A percentile compares a stretch with the other conserved stretches of the same genome.
Conservation (phyloP, 768 basidiomycete genomes). For the Nidularia pulvinata region DNA sequence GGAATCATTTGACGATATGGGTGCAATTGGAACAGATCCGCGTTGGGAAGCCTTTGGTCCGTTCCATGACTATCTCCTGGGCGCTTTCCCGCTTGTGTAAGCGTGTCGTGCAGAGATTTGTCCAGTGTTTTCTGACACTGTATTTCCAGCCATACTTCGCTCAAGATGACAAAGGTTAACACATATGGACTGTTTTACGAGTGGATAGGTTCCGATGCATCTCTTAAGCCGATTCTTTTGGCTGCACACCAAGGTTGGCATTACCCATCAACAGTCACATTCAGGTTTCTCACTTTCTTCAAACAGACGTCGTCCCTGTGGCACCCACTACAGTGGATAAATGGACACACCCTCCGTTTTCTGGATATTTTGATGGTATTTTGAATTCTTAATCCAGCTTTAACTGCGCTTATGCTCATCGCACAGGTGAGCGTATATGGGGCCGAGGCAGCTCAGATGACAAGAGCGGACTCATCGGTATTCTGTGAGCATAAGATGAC, state of each 20-base stretch:
- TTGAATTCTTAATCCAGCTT: neutral
- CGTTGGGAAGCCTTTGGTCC: slow-evolving; percentile 53
- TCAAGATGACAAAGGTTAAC: slow-evolving; percentile 71
- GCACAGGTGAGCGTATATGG: slow-evolving; percentile 56
- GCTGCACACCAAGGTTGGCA: slow-evolving; percentile 66
- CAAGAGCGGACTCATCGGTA: slow-evolving; percentile 74
- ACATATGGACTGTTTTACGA: slow-evolving; percentile 75
- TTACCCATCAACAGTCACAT: neutral
- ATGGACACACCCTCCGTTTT: slow-evolving; percentile 66
- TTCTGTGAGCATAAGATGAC: slow-evolving; percentile 38
- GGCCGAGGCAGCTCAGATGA: slow-evolving; percentile 77
- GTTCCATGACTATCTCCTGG: slow-evolving; percentile 55
- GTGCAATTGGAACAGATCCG: slow-evolving; percentile 42
- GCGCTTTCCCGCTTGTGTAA: slow-evolving; percentile 62
- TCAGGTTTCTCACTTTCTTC: slow-evolving; percentile 52
- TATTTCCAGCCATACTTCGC: slow-evolving; percentile 46
- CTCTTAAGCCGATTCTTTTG: slow-evolving; percentile 69
- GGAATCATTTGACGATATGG: slow-evolving; percentile 51
- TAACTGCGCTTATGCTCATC: neutral
- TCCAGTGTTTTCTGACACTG: neutral
- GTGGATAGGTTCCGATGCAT: slow-evolving; percentile 64
- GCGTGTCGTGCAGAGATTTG: slow-evolving; percentile 18
- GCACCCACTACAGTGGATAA: slow-evolving; percentile 48
- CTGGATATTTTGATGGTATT: slow-evolving; percentile 60
- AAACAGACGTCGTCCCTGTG: slow-evolving; percentile 71